Evolutionary conservation across 345 rosid species (phyloP).

Genomic region (Zanthoxylum bungeanum): DNA sequence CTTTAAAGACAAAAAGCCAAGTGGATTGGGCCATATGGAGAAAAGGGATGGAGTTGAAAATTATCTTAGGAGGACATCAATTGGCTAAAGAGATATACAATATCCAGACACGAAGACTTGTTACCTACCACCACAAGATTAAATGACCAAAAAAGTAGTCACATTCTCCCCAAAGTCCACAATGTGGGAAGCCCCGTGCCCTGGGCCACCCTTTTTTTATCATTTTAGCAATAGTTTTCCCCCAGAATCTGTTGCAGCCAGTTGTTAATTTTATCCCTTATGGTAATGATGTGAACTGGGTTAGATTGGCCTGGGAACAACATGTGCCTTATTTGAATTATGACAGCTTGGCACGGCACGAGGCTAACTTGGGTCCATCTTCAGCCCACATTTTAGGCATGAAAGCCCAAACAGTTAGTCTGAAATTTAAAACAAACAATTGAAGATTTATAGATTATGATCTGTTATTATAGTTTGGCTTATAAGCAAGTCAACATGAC

Average conservation of each 20-base stretch:
- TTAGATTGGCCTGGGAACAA: too few relatives aligned
- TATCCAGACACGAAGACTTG: background rate
- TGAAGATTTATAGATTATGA: too few relatives aligned
- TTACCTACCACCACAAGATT: background rate
- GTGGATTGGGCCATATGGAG: background rate
- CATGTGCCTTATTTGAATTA: too few relatives aligned
- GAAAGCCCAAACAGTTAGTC: background rate
- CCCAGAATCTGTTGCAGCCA: background rate
- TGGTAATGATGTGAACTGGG: too few relatives aligned
- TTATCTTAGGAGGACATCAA: background rate
- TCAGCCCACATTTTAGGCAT: background rate
- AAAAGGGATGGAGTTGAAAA: background rate
- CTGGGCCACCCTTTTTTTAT: too few relatives aligned
- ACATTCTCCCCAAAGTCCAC: too few relatives aligned
- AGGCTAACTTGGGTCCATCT: background rate
- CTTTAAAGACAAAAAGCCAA: constrained; percentile 10
- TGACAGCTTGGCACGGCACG: too few relatives aligned
- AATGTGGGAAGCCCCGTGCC: too few relatives aligned
- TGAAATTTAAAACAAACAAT: background rate
- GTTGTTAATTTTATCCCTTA: background rate
- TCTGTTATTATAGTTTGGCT: background rate
- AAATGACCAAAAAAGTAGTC: background rate
- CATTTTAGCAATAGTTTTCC: background rate
- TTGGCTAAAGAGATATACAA: background rate
- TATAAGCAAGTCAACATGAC: background rate